Evolutionary conservation across 192 early-diverging fungal species (phyloP).

Genomic region (Geranomyces michiganensis): DNA sequence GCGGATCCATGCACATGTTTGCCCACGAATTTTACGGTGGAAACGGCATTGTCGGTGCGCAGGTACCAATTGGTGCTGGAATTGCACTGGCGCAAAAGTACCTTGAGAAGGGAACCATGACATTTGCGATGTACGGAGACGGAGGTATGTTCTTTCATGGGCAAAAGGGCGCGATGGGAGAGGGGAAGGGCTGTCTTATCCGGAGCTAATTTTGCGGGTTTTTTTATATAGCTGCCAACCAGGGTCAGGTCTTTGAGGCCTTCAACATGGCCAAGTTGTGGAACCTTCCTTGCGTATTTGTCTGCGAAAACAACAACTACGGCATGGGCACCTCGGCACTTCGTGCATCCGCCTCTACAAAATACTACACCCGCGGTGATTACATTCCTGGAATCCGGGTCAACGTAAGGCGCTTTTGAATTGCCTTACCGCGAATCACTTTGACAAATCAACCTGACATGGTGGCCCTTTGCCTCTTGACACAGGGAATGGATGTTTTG

Average conservation of each 20-base stretch:
- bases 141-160: too few relatives aligned
- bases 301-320: constrained; percentile 99
- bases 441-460: not conserved
- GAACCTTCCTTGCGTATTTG: constrained; percentile 90
- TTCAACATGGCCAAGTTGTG: constrained; percentile 99
- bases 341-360: constrained; percentile 89
- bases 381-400: constrained; percentile 94
- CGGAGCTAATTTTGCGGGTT: not conserved
- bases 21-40: constrained; percentile 94
- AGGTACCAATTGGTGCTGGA: constrained; percentile 66
- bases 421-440: not conserved
- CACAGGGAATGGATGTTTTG: constrained; percentile 80
- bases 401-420: constrained; percentile 22
- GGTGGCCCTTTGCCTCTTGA: not conserved
- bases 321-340: constrained; percentile 94
- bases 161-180: too few relatives aligned
- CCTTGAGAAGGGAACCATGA: constrained; percentile 72
- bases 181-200: too few relatives aligned
- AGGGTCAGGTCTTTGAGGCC: constrained; percentile 98
- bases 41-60: constrained; percentile 99
- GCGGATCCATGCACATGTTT: constrained; percentile 99
- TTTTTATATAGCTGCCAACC: constrained; percentile 73
- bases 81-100: constrained; percentile 95
- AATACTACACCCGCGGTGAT: constrained; percentile 94
- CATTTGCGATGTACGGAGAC: constrained; percentile 93